Base-by-base conservation (phyloP, 805 yeast species). In the Candida chilensis region DNA sequence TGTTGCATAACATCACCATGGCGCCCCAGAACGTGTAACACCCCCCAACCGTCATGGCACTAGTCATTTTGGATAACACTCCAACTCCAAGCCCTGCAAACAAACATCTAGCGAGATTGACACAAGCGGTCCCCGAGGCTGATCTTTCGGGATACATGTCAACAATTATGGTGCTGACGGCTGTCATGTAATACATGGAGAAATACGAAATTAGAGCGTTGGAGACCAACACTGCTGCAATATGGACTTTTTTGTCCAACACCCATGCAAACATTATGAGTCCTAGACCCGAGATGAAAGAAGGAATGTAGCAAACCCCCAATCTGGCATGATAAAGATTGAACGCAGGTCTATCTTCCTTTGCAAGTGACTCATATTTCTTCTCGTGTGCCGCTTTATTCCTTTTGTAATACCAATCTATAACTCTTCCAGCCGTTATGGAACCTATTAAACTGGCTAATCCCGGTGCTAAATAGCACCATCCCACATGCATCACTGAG, bases 401-500 rank as follows among this genome's bases (percentile, higher is more conserved):
- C 13, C 43, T 46, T 12, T 50, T 50, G 45, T 78, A 81, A 34
- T 60, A 50, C 48, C 52, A 50, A 42, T 82, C 78, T 40, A 82
- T 45, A 4, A 72, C 25, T 37, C 61, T 57, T 1, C 95, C 95
- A 3, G 75, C 52, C 0, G 47, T 20, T 0, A 84, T 37, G 0
- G 88, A 71, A 16, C 90, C 85, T 1, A 62, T 24, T 11, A 82
- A 48, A 4, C 84, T 71, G 8, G 79, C 80, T 0, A 71, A 40
- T 11, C 95, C 95, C 14, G 79, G 74, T 3, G 94, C 81, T 25
- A 86, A 58, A 44, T 76, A 86, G 32, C 85, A 73, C 12, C 74
- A 52, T 3, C 95, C 95, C 24, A 83, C 71, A 27, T 72, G 62
- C 27, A 72, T 54, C 1, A 76, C 67, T 1, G 65, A 39, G 36